A percentile compares a stretch with the other conserved stretches of the same genome.
phyloP scores from a whole-genome alignment of 805 yeast genomes.

The Helenozyma baotianmanensis region DNA sequence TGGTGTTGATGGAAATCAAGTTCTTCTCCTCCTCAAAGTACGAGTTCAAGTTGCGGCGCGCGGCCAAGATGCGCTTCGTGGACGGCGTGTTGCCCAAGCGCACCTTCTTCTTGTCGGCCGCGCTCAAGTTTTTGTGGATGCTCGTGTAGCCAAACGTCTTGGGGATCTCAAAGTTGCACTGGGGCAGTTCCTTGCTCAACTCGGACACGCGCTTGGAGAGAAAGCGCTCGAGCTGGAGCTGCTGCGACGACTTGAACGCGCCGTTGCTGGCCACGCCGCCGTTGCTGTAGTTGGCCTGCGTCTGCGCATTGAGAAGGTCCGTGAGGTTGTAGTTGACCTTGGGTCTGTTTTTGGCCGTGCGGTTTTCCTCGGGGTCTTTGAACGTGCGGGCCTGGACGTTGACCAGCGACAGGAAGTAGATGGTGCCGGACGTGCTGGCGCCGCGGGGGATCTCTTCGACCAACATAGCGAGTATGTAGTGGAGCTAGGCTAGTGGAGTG shows the following conservation, averaged over 20 bases:
- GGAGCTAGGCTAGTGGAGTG: neutral
- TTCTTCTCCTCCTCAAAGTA: slow-evolving; percentile 44
- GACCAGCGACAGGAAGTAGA: slow-evolving; percentile 38
- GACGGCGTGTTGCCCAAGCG: slow-evolving; percentile 41
- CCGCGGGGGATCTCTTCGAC: slow-evolving; percentile 41
- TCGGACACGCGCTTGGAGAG: slow-evolving; percentile 34
- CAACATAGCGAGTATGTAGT: slow-evolving; percentile 35
- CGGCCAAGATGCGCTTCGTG: slow-evolving; percentile 38
- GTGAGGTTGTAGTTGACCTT: slow-evolving; percentile 43
- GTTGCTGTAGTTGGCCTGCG: slow-evolving; percentile 26
- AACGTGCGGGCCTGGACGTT: slow-evolving; percentile 34
- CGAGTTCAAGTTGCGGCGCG: slow-evolving; percentile 39
- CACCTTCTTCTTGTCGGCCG: slow-evolving; percentile 20
- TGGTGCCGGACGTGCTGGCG: slow-evolving; percentile 27
- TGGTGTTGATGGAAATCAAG: slow-evolving; percentile 38
- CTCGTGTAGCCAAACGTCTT: slow-evolving; percentile 35
- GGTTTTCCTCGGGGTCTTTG: slow-evolving; percentile 18
- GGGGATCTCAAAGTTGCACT: slow-evolving; percentile 36
- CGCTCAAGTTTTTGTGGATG: slow-evolving; percentile 20
- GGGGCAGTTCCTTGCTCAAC: slow-evolving; percentile 28
- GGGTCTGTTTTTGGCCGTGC: slow-evolving; percentile 31
- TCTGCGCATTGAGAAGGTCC: slow-evolving; percentile 39
- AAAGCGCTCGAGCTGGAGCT: slow-evolving; percentile 37
- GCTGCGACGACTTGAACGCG: slow-evolving; percentile 38
- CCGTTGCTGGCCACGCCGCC: slow-evolving; percentile 21